Evolutionary conservation across 1,284 basidiomycete genomes (phyloP), one percentile per base, ranked within the genome.

Genomic region (Leccinum fallax): DNA sequence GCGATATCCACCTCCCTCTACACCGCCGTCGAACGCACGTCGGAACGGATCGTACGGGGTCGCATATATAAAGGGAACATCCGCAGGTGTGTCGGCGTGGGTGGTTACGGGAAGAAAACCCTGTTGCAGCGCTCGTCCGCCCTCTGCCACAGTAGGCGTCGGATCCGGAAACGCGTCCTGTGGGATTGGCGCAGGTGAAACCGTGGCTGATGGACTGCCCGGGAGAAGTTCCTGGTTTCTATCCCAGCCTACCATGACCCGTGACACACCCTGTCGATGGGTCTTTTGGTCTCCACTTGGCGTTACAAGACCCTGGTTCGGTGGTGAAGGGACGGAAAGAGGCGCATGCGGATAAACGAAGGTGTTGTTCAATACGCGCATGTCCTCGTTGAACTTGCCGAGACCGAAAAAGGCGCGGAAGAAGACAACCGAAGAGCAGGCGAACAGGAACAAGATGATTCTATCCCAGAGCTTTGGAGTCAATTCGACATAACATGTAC

Each of bases 351-450:
- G 52, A 60, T 48, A 43, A 38, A 28, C 40, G 40, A 56, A 32
- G 9, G 62, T 30, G 36, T 57, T 21, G n/a, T 56, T 60, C 49
- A 5, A 48, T 16, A 36, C n/a, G 40, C 24, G 54, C 21, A 21
- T 21, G 36, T 51, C 58, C 28, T 59, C 48, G 53, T 61, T 53
- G n/a, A 53, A 40, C 24, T 32, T 13, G 7, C 67, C 63, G 19
- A 73, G 61, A 30, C 74, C 74, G 26, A 73, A 48, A 34, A 73
- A 43, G 54, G 74, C 72, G 28, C 55, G 71, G 57, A 76, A 40
- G 61, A 73, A 74, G 57, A 40, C 34, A 34, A 74, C 55, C 30
- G 73, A 48, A 51, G 66, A 69, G 34, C 63, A 74, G 38, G 24
- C 58, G 64, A 73, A 76, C 61, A 69, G 40, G 58, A 66, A 9